Evolutionary conservation across 495 filamentous ascomycete species (phyloP).

Genomic region (Rostrohypoxylon terebratum): DNA sequence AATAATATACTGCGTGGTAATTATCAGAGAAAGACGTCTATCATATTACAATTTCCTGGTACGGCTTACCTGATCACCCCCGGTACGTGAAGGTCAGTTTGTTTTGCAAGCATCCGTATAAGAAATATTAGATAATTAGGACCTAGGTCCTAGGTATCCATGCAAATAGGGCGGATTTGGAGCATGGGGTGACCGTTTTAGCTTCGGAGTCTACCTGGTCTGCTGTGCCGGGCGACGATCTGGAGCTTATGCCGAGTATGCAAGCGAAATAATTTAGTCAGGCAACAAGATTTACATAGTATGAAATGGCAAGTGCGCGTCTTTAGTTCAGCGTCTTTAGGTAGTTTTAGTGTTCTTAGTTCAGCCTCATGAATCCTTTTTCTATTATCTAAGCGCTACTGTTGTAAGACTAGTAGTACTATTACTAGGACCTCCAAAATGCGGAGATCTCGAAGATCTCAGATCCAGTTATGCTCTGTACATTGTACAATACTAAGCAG

Average conservation of each 20-base stretch:
- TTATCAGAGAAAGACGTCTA: not conserved
- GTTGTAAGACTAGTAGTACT: no score
- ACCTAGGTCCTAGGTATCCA: no score
- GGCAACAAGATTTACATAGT: not conserved
- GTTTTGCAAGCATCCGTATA: conserved; percentile 23
- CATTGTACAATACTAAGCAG: not conserved
- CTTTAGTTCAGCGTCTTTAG: conserved; percentile 2
- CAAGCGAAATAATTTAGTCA: not conserved
- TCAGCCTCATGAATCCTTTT: conserved; percentile 2
- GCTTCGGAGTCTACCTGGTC: conserved; percentile 25
- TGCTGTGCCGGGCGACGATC: not conserved
- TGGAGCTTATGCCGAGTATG: not conserved
- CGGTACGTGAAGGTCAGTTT: conserved; percentile 8
- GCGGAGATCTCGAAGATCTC: no score
- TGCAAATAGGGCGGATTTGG: conserved; percentile 25
- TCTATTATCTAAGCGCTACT: not conserved
- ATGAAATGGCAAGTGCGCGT: not conserved
- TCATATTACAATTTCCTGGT: conserved; percentile 7
- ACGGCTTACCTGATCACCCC: not conserved
- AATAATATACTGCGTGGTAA: not conserved
- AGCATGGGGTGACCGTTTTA: not conserved
- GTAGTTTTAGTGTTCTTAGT: not conserved
- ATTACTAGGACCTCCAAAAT: no score
- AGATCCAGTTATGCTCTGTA: no score
- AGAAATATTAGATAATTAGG: no score